phyloP scores from a whole-genome alignment of 208 protist genomes.

The Leishmania tropica region DNA sequence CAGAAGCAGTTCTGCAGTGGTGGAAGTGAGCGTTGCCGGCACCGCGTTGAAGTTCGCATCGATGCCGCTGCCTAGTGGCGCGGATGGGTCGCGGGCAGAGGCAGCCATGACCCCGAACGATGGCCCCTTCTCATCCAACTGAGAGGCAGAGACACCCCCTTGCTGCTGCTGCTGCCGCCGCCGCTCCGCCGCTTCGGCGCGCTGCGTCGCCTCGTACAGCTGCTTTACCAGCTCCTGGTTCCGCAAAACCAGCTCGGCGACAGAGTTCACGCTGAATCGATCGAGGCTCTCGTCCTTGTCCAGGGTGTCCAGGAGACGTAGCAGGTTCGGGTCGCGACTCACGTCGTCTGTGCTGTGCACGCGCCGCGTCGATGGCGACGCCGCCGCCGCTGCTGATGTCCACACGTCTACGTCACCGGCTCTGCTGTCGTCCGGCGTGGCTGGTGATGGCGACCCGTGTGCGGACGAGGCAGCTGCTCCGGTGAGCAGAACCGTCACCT shows the following conservation, averaged over 20 bases:
- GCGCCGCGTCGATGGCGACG: neutral
- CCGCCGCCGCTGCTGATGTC: constrained; percentile 2
- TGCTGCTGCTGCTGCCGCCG: neutral
- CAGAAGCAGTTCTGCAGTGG: constrained; percentile 10
- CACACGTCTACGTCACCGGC: neutral
- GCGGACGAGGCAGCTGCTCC: neutral
- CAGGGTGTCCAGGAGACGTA: constrained; percentile 50
- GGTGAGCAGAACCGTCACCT: constrained; percentile 17
- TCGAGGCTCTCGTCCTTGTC: constrained; percentile 64
- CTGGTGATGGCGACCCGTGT: neutral
- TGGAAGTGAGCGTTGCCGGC: constrained; percentile 14
- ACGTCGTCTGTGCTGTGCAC: constrained; percentile 26
- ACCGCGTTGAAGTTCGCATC: neutral
- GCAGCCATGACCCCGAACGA: neutral
- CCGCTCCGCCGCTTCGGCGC: constrained; percentile 26
- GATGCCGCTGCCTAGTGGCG: neutral
- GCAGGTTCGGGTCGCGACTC: constrained; percentile 40
- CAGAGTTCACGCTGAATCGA: constrained; percentile 67
- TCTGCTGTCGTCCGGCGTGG: constrained; percentile 2
- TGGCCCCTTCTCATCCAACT: constrained; percentile 27
- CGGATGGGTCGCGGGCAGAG: neutral
- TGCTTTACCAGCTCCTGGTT: constrained; percentile 82
- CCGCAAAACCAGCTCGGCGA: constrained; percentile 65
- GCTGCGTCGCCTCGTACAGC: constrained; percentile 63
- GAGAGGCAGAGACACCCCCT: neutral